These are phyloP conservation scores for Puya raimondii DNA, from an alignment of 176 grass and related monocot genomes.

Conservation along the genomic window DNA sequence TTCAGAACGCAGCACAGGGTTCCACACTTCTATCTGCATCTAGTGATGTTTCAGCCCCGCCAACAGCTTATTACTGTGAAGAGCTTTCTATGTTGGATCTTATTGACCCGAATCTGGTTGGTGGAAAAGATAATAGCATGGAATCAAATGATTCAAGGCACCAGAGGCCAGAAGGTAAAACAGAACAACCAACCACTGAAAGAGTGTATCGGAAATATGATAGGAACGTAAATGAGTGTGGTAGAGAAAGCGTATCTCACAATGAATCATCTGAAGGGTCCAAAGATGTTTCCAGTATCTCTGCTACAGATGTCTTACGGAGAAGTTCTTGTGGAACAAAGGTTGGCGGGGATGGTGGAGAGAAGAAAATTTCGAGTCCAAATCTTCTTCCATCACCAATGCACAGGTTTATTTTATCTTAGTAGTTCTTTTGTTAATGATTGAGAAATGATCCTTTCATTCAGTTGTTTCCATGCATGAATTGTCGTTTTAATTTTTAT, in stretches of 20 bases:
- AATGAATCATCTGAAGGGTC: constrained; percentile 37
- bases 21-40: constrained; percentile 25
- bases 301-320: constrained; percentile 19
- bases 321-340: constrained; percentile 23
- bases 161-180: constrained; percentile 1
- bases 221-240: constrained; percentile 23
- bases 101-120: constrained; percentile 27
- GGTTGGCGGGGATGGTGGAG: constrained; percentile 20
- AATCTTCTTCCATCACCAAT: constrained; percentile 31
- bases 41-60: constrained; percentile 31
- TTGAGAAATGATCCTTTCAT: background rate
- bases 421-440: background rate
- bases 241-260: constrained; percentile 27
- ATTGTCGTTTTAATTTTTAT: background rate
- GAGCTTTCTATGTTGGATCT: constrained; percentile 12
- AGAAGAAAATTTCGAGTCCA: constrained; percentile 28
- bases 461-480: background rate
- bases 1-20: constrained; percentile 23
- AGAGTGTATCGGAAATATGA: constrained; percentile 2
- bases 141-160: constrained; percentile 29
- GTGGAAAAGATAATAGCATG: constrained; percentile 31
- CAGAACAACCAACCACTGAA: constrained; percentile 14
- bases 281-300: constrained; percentile 22
- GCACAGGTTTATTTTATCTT: constrained; percentile 27
- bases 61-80: constrained; percentile 20